Evolutionary conservation across 108 stramenopile genomes (phyloP), one percentile per base, ranked within the genome.

Genomic region (Cylindrotheca fusiformis): DNA sequence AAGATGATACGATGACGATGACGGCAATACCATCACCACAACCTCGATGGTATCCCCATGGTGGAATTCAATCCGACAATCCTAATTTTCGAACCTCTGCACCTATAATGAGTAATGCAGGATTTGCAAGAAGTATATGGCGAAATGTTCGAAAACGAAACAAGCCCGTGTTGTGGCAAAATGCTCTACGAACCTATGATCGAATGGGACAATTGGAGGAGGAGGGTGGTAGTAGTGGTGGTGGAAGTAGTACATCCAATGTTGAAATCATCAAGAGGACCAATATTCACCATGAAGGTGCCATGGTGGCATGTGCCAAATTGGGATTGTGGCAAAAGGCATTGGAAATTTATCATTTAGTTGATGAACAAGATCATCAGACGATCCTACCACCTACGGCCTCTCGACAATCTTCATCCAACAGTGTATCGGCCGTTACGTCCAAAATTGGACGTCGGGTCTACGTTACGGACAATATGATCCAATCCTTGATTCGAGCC

Each of bases 81-180:
- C 86, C 89, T n/a, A 60, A 69, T 19, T 91, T 91, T 68, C 77
- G 89, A 45, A 85, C 82, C 8, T 62, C 74, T 18, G 67, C 86
- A 0, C 90, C 90, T 12, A 58, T 68, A 32, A 91, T 91, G 90
- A 87, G 74, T 22, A 86, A 75, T 68, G 31, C 21, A 29, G 90
- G 90, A 22, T 91, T 81, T 72, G 83, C 85, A 14, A 69, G 60
- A 10, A 75, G 77, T 24, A 86, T 91, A 44, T 75, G 81, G 72
- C 65, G 84, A 28, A 91, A 91, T 68, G 81, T 75, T 20, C 77
- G 90, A 0, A 91, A 91, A 59, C 72, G 71, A 27, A 80, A 85
- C 64, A 86, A 91, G 57, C 90, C 90, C 10, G 66, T 62, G 44
- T 65, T 91, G 64, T 91, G 90, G 90, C 55, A 82, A 44, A 67